Percentiles rank a stretch among this genome's conserved stretches.
Evolutionary conservation across 2,329 filamentous ascomycete genomes (phyloP).

Genomic region (Westerdykella sp.): DNA sequence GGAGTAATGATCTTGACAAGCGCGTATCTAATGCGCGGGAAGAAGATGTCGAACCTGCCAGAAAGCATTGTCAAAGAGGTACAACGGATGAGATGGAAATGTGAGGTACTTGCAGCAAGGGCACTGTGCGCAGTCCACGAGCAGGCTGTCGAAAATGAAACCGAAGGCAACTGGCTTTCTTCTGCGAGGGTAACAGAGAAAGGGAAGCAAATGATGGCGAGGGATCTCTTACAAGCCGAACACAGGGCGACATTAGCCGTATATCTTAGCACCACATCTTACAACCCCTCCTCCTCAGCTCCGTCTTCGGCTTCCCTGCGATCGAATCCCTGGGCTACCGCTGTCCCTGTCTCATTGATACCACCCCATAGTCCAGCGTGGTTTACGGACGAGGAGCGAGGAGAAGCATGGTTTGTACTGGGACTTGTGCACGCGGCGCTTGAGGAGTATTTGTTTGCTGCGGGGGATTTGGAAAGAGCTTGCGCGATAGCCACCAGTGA

Average conservation of each 20-base stretch:
- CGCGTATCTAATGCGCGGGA: too few relatives aligned
- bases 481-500: conserved; percentile 12
- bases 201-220: conserved; percentile 8
- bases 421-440: conserved; percentile 26
- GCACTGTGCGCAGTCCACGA: too few relatives aligned
- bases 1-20: conserved; percentile 6
- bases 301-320: conserved; percentile 24
- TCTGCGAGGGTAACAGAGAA: background rate
- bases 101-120: too few relatives aligned
- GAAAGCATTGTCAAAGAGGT: too few relatives aligned
- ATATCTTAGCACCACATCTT: conserved; percentile 9
- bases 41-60: too few relatives aligned
- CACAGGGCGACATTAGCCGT: too few relatives aligned
- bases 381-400: conserved; percentile 24
- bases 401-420: conserved; percentile 23
- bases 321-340: conserved; percentile 21
- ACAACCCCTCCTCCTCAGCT: conserved; percentile 21
- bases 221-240: conserved; percentile 21
- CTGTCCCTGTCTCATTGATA: conserved; percentile 13
- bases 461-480: conserved; percentile 30
- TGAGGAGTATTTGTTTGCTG: conserved; percentile 28
- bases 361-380: conserved; percentile 24
- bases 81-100: too few relatives aligned
- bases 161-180: too few relatives aligned
- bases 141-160: too few relatives aligned